Conservation (phyloP, 805 yeast species). For the Starmerella tilneyi region DNA sequence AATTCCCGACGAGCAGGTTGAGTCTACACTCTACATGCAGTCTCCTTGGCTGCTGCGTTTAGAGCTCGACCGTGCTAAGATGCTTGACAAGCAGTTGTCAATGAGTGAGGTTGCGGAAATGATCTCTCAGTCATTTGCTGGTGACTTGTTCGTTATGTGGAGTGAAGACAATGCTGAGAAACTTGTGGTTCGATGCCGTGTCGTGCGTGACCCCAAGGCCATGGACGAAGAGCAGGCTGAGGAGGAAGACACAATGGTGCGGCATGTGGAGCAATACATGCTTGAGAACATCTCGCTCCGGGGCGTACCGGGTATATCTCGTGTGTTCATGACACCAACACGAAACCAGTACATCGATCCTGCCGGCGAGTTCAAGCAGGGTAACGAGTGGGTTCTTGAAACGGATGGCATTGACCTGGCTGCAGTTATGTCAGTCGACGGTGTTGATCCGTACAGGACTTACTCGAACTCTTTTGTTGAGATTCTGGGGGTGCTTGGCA, state of each 20-base stretch:
- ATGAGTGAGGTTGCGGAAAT: conserved; percentile 98
- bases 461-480: conserved; percentile 97
- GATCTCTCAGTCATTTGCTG: conserved; percentile 84
- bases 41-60: conserved; percentile 97
- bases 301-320: conserved; percentile 88
- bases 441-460: conserved; percentile 82
- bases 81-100: conserved; percentile 94
- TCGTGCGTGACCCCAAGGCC: conserved; percentile 89
- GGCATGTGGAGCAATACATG: conserved; percentile 93
- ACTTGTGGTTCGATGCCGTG: conserved; percentile 94
- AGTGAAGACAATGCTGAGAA: conserved; percentile 98
- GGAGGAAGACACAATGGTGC: conserved; percentile 93
- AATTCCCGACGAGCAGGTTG: conserved; percentile 95
- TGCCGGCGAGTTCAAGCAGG: conserved; percentile 78
- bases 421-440: conserved; percentile 88
- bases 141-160: conserved; percentile 95
- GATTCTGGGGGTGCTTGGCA: conserved; percentile 87
- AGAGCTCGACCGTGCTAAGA: conserved; percentile 95
- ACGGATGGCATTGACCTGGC: conserved; percentile 96
- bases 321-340: conserved; percentile 55
- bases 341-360: conserved; percentile 41
- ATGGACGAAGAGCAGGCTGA: conserved; percentile 89
- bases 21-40: conserved; percentile 84
- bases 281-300: conserved; percentile 85
- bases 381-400: conserved; percentile 96